Conservation (phyloP, 192 early-diverging fungal genomes). For the Umbelopsis vinacea region DNA sequence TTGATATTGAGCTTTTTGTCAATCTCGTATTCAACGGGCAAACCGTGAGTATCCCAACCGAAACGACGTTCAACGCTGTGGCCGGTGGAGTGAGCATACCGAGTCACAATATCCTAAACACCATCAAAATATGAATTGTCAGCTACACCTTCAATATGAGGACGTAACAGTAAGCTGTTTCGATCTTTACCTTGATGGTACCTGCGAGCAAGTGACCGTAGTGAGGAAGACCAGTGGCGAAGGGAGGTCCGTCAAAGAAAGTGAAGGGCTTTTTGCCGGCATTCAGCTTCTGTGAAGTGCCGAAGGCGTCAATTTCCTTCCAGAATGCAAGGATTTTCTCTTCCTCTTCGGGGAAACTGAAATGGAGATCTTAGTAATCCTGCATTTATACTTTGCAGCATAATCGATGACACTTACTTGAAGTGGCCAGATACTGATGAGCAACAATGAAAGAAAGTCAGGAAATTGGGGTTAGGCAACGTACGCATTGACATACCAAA, state of each 20-base stretch:
- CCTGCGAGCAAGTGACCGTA: constrained; percentile 98
- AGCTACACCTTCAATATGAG: not conserved
- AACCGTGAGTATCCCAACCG: constrained; percentile 96
- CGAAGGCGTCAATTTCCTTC: constrained; percentile 97
- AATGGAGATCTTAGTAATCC: constrained; percentile 26
- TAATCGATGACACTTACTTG: constrained; percentile 39
- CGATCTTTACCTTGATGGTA: constrained; percentile 86
- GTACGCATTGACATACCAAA: too few relatives aligned
- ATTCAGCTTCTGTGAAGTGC: constrained; percentile 87
- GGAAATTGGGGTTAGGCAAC: not conserved
- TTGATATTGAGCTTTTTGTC: constrained; percentile 91
- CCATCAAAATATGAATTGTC: not conserved
- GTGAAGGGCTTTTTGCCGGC: constrained; percentile 85
- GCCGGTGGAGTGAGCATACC: constrained; percentile 94
- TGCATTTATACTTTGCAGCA: not conserved
- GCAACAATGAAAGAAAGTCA: not conserved
- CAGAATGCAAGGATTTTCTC: constrained; percentile 92
- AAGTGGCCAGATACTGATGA: constrained; percentile 44
- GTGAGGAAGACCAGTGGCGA: constrained; percentile 97
- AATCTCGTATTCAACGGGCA: constrained; percentile 93
- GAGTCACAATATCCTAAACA: constrained; percentile 90
- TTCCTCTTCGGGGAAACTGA: constrained; percentile 95
- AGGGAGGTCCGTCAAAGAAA: constrained; percentile 99
- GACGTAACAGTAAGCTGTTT: too few relatives aligned
- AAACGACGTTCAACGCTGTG: constrained; percentile 97